A percentile compares a stretch with the other conserved stretches of the same genome.
Conservation (phyloP, 495 filamentous ascomycete genomes). For the Emericellopsis terricola region DNA sequence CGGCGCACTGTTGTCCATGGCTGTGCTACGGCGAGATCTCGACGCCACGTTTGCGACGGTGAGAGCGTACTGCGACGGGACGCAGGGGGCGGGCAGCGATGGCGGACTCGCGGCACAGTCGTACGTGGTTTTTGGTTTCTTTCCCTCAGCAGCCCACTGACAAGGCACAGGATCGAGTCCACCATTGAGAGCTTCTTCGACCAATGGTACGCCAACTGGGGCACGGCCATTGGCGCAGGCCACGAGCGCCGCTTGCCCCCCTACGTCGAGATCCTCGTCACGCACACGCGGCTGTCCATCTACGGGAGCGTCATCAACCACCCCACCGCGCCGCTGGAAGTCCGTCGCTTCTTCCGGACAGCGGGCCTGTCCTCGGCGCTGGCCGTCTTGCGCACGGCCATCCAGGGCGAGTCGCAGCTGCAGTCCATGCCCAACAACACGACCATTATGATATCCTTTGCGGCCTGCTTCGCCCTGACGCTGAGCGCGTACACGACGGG, state of each 20-base stretch:
- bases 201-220: constrained; percentile 43
- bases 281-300: constrained; percentile 52
- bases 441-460: constrained; percentile 61
- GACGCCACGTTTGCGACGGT: constrained; percentile 41
- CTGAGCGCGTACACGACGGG: constrained; percentile 38
- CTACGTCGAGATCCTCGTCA: constrained; percentile 59
- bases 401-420: constrained; percentile 49
- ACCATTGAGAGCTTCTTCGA: constrained; percentile 45
- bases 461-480: constrained; percentile 49
- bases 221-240: constrained; percentile 36
- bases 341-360: constrained; percentile 52
- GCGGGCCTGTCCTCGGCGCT: constrained; percentile 49
- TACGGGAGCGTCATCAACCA: constrained; percentile 61
- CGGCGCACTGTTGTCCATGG: constrained; percentile 49
- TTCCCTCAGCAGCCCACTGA: too few relatives aligned
- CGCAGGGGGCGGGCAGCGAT: constrained; percentile 21
- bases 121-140: constrained; percentile 22
- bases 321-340: constrained; percentile 47
- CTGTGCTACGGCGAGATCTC: constrained; percentile 46
- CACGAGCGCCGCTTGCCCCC: constrained; percentile 46
- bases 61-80: constrained; percentile 42
- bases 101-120: constrained; percentile 37
- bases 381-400: constrained; percentile 55
- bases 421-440: constrained; percentile 67
- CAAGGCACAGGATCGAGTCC: constrained; percentile 29